Evolutionary conservation across 768 basidiomycete genomes (phyloP), one percentile per base, ranked within the genome.

Genomic region (Boletus tylopilopsis): DNA sequence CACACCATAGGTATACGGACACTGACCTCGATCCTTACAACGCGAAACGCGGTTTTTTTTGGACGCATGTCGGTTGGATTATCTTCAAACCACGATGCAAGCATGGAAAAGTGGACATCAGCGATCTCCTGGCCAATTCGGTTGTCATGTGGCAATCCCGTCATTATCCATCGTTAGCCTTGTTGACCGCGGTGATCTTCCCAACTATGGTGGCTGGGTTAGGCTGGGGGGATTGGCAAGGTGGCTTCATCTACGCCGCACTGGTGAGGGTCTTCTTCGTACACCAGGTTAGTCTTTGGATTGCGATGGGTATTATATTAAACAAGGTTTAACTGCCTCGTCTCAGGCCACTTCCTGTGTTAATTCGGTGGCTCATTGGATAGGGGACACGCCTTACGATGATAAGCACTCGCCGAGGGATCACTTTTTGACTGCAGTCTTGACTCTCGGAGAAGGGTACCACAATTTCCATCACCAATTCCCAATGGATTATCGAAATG

Each of bases 1-100:
- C 36, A 9, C 49, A 50, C 37, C 49, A 50, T 39, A 30, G 49
- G 36, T 39, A 50, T 13, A 46, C 49, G n/a, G 49, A 50, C 24
- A 50, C 49, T 16, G 49, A 50, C 25, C 43, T 50, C 16, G 43
- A 50, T 33, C 44, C 49, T 10, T 39, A 50, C 30, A 39, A 47
- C 2, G 43, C 44, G 21, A 38, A 47, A 21, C 36, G 30, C 13
- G 43, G 36, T 4, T 25, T 50, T n/a, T 33, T 39, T 21, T 50
- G 44, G 49, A 46, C 23, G 11, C 36, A 46, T 19, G 0, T 46
- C 6, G 44, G 43, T 4, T 47, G 43, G 37, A 37, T 45, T 7
- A 39, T 39, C 19, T 47, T 51, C 19, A 47, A 47, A 34, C 37
- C 50, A 11, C 33, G 37, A 29, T 40, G 37, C 21, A 47, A 47